Base-by-base conservation (phyloP, 192 early-diverging fungal species). In the Coemansia sp. region DNA sequence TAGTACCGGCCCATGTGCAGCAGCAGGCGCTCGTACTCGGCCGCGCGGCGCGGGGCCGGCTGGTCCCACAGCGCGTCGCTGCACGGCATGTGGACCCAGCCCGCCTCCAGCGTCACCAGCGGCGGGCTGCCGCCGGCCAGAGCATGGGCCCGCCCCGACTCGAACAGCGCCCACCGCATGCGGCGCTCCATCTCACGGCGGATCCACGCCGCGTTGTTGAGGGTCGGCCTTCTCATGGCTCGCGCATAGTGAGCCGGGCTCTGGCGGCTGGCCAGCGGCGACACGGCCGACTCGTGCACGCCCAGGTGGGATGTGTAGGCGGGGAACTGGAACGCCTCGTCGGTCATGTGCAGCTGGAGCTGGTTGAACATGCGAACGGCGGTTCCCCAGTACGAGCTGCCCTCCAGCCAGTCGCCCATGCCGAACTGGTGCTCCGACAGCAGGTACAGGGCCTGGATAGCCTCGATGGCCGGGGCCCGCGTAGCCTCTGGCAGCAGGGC, bases 21-120 rank as follows among this genome's bases (percentile, higher is more conserved):
- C 59, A 75, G 42, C 55, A 67, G 54, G 7, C 71, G 64, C 60
- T 75, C 71, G 48, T 58, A 56, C 54, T 75, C 71, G 21, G 59
- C 71, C 1, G 64, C 64, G n/a, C 64, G 55, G 17, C 63, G 59
- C 30, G 71, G 71, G 5, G 38, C 39, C 22, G 34, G 17, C 35
- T 47, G 13, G 21, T 62, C 71, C 71, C 71, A 75, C 25, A 75
- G 28, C 18, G 55, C 60, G 47, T 75, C 71, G 56, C 71, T 75
- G 42, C 71, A 75, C 27, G 71, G 71, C 71, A 75, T 75, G 39
- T 67, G 60, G 19, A 63, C 71, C 71, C 71, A 75, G 20, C 71
- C 71, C 13, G 71, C 64, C 35, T 63, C 71, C 17, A 75, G 56
- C 10, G 64, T 67, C 19, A 75, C 64, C 47, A 75, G 53, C 39